Conservation (phyloP, 345 rosid species). For the Syzygium grande region DNA sequence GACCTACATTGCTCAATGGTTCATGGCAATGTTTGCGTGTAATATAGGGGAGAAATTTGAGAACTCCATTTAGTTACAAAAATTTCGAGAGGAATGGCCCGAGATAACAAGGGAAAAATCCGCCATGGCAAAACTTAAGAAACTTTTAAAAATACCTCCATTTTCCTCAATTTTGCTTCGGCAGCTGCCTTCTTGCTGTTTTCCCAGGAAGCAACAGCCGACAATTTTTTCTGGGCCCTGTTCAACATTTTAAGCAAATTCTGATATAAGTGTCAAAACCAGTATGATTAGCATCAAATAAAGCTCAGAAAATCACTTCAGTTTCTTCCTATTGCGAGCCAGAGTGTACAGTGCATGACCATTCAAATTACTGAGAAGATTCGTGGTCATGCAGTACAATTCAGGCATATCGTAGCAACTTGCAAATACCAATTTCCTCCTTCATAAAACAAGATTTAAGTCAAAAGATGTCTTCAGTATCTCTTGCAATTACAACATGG, state of each 20-base stretch:
- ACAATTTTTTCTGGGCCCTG: slow-evolving; percentile 82
- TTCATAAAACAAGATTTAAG: neutral
- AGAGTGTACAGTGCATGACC: neutral
- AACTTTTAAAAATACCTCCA: slow-evolving; percentile 36
- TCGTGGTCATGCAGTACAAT: neutral
- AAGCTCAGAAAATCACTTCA: neutral
- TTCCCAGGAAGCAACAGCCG: slow-evolving; percentile 73
- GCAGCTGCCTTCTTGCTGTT: slow-evolving; percentile 69
- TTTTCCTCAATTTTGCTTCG: slow-evolving; percentile 69
- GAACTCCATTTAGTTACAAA: neutral
- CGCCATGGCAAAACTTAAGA: neutral
- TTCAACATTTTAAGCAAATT: slow-evolving; percentile 3
- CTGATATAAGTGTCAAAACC: neutral
- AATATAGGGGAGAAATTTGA: neutral
- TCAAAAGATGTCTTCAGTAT: neutral
- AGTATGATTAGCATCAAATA: neutral
- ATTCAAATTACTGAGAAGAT: neutral
- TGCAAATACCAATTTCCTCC: neutral
- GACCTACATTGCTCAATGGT: neutral
- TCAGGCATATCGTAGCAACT: neutral
- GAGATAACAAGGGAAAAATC: neutral
- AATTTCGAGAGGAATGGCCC: neutral
- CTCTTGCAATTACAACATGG: neutral
- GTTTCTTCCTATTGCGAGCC: neutral
- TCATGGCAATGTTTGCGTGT: neutral